Conservation (phyloP, 202 grass and related monocot genomes). For the Panicum virgatum region DNA sequence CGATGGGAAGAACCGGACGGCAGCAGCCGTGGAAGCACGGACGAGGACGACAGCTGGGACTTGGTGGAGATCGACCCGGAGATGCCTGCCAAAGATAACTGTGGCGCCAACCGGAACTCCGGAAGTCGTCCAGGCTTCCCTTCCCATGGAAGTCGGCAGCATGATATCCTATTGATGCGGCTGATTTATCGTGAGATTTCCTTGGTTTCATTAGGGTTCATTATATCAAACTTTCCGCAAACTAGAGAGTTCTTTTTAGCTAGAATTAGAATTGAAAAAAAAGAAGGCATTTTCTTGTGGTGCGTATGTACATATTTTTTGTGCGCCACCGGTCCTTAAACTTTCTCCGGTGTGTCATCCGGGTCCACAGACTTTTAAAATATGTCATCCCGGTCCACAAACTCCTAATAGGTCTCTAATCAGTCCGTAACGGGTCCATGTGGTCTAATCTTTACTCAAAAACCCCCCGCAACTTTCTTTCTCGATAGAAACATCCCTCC, state of each 20-base stretch:
- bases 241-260: neutral
- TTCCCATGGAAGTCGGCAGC: neutral
- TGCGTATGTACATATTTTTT: too few relatives aligned
- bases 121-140: neutral
- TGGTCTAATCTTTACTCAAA: too few relatives aligned
- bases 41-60: slow-evolving; percentile 27
- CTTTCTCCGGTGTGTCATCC: too few relatives aligned
- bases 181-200: neutral
- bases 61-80: slow-evolving; percentile 16
- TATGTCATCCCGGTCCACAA: too few relatives aligned
- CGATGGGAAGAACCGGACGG: neutral
- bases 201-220: neutral
- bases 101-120: neutral
- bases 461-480: too few relatives aligned
- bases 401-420: too few relatives aligned
- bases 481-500: too few relatives aligned
- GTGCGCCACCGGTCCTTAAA: too few relatives aligned
- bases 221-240: neutral
- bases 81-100: neutral
- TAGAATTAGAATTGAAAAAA: too few relatives aligned
- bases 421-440: too few relatives aligned
- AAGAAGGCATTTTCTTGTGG: too few relatives aligned
- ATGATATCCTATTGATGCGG: neutral
- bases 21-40: slow-evolving; percentile 1
- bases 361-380: too few relatives aligned